These are phyloP conservation scores for Globisporangium nunn DNA, from an alignment of 352 stramenopile genomes.

Conservation along the genomic window DNA sequence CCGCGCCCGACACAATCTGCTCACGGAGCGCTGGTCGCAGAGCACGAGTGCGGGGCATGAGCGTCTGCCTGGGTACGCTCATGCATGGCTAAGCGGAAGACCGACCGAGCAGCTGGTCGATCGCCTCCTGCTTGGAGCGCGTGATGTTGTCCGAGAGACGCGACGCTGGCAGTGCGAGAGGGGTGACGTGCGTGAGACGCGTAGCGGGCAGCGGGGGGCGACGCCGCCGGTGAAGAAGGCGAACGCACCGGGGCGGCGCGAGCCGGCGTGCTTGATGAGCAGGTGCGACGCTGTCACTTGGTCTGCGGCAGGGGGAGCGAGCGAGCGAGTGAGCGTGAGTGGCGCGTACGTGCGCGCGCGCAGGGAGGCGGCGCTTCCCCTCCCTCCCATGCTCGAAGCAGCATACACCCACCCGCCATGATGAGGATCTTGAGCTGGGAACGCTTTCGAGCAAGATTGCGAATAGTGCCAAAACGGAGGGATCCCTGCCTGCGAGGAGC, in stretches of 20 bases:
- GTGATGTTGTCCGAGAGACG: slow-evolving; percentile 89
- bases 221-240: not conserved
- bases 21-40: slow-evolving; percentile 42
- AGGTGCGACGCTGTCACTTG: slow-evolving; percentile 87
- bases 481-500: no score
- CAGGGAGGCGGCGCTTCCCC: no score
- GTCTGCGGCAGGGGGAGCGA: slow-evolving; percentile 16
- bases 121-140: slow-evolving; percentile 87
- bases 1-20: slow-evolving; percentile 79
- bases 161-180: slow-evolving; percentile 31
- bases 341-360: not conserved
- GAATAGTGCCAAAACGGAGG: not conserved
- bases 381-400: not conserved
- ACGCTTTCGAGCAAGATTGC: no score
- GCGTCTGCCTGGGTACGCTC: slow-evolving; percentile 3
- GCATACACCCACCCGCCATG: slow-evolving; percentile 3
- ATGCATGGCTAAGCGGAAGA: not conserved
- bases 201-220: slow-evolving; percentile 22
- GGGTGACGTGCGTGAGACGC: not conserved
- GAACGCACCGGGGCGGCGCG: slow-evolving; percentile 57
- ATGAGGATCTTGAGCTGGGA: not conserved
- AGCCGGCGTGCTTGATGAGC: slow-evolving; percentile 94
- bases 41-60: not conserved
- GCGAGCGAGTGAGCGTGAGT: no score
- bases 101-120: slow-evolving; percentile 71